Evolutionary conservation across 1,139 yeast species (phyloP), one percentile per base, ranked within the genome.

Genomic region (Geotrichum carabidarum): DNA sequence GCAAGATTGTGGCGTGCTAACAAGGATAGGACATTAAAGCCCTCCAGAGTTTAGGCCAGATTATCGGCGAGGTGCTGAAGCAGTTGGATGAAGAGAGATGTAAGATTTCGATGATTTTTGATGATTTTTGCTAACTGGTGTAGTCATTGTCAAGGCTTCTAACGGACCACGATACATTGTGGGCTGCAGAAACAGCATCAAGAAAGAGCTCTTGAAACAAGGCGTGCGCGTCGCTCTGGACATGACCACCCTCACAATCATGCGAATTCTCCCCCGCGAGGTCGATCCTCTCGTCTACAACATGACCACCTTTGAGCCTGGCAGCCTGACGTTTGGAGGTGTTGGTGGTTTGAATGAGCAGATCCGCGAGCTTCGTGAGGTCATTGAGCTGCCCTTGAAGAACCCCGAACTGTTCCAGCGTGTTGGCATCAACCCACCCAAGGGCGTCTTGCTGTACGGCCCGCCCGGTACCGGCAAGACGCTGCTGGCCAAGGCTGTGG

Each of bases 401-500:
- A 93, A 94, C 70, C 99, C 99, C 1, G 99, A 94, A 72, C 79
- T 94, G 64, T 94, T 94, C 71, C 78, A 86, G 60, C 83, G 99
- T 69, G 96, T 94, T 30, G 99, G 99, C 50, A 94, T 94, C 71
- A 89, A 90, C 68, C 96, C 98, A 17, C 99, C 99, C 55, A 94
- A 93, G 73, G 99, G 99, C 69, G 99, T 94, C 14, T 76, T 94
- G 61, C 77, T 94, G 57, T 94, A 94, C 67, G 99, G 99, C 1
- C 99, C 99, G n/a, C 99, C 99, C 31, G 99, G 99, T 65, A 93
- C 99, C 0, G 99, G 99, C 69, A 93, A 93, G 70, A 93, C 99
- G 0, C 76, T 93, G 59, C 78, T 93, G 65, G 99, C 99, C 11
- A 91, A 93, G 68, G 99, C 99, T 0, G 98, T 91, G 45, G 99